phyloP scores from a whole-genome alignment of 495 filamentous ascomycete genomes.

The Neurospora sp. region DNA sequence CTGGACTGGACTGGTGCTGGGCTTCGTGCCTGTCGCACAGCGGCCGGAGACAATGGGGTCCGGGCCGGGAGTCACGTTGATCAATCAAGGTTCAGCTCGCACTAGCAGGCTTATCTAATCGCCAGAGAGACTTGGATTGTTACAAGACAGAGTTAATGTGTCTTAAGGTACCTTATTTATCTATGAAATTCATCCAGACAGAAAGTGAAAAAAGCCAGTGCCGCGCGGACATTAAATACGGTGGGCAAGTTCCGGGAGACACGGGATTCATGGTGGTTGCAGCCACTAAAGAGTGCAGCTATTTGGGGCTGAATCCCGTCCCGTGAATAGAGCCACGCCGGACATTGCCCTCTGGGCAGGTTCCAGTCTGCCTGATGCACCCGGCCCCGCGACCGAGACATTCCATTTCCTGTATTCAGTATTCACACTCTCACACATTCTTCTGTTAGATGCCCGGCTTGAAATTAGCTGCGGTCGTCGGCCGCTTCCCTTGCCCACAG shows the following conservation, averaged over 20 bases:
- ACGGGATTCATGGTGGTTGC: background rate
- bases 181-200: no score
- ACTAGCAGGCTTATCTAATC: background rate
- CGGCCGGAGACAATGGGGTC: background rate
- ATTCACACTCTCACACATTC: background rate
- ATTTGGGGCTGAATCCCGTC: background rate
- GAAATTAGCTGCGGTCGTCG: background rate
- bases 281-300: background rate
- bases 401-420: background rate
- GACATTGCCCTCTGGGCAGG: background rate
- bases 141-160: no score
- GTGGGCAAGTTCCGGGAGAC: background rate
- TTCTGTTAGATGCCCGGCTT: background rate
- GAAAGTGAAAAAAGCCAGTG: no score
- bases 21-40: background rate
- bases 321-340: background rate
- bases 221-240: background rate
- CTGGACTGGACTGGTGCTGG: background rate
- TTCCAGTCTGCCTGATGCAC: background rate
- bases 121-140: background rate
- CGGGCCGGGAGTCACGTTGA: background rate
- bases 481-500: background rate
- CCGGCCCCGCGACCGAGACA: background rate
- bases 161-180: no score
- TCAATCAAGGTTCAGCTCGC: background rate